Evolutionary conservation across 1,284 basidiomycete genomes (phyloP).

Genomic region (Puccinia coronata): DNA sequence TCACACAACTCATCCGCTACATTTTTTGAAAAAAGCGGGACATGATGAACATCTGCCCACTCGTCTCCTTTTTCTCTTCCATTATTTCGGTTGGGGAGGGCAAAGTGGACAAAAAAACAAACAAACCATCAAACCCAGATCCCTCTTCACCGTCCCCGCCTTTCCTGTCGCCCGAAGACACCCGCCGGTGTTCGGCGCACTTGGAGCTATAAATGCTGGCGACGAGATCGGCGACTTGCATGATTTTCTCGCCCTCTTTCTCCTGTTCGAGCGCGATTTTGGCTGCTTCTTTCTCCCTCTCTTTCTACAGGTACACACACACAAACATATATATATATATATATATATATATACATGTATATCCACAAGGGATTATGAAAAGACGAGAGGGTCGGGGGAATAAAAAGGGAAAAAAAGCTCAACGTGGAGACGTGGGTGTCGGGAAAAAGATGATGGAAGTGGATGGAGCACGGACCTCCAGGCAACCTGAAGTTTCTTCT

Average conservation of each 20-base stretch:
- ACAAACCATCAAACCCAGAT: slow-evolving; percentile 40
- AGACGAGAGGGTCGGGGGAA: not conserved
- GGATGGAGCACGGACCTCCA: slow-evolving; percentile 13
- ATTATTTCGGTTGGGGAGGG: too few species aligned
- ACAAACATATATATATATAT: too few species aligned
- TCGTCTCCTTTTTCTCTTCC: too few species aligned
- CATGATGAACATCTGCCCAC: not conserved
- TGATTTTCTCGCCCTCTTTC: slow-evolving; percentile 19
- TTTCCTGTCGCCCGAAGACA: not conserved
- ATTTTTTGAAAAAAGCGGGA: not conserved
- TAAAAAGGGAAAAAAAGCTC: not conserved
- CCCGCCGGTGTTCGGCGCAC: not conserved
- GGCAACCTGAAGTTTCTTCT: slow-evolving; percentile 21
- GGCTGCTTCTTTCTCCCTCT: slow-evolving; percentile 10
- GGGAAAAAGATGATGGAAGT: too few species aligned
- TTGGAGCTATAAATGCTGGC: slow-evolving; percentile 4
- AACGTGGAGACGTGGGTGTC: too few species aligned
- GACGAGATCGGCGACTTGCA: not conserved
- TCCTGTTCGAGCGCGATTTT: slow-evolving; percentile 21
- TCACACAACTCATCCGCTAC: slow-evolving; percentile 35
- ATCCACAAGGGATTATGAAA: not conserved
- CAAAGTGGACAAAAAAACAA: too few species aligned
- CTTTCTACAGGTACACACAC: slow-evolving; percentile 7
- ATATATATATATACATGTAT: too few species aligned
- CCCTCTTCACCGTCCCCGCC: not conserved